A percentile compares a stretch with the other conserved stretches of the same genome.
phyloP scores from a whole-genome alignment of 1,284 basidiomycete species.

The Limonomyces culmigenus region DNA sequence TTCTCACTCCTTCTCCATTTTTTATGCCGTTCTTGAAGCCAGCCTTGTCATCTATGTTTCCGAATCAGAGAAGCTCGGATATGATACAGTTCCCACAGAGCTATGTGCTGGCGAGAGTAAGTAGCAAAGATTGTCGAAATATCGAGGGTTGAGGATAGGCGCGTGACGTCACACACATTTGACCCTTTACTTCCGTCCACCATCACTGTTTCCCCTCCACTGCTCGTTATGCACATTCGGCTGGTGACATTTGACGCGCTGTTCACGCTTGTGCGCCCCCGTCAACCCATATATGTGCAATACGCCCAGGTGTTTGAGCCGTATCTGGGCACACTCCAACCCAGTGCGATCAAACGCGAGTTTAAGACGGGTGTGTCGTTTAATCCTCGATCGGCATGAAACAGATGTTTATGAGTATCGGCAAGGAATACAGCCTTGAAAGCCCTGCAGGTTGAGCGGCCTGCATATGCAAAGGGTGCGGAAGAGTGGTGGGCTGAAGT shows the following conservation, averaged over 20 bases:
- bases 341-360: conserved; percentile 29
- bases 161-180: no score
- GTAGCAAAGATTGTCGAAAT: no score
- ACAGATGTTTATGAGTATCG: conserved; percentile 1
- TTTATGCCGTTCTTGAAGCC: no score
- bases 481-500: conserved; percentile 59
- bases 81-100: no score
- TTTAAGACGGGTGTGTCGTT: conserved; percentile 44
- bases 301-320: conserved; percentile 51
- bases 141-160: no score
- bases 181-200: no score
- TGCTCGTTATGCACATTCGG: conserved; percentile 16
- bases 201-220: no score
- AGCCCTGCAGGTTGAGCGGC: conserved; percentile 37
- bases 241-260: conserved; percentile 60
- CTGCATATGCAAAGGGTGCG: conserved; percentile 32
- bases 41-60: no score
- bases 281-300: conserved; percentile 47
- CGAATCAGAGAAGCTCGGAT: no score
- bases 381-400: background rate
- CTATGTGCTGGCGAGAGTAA: no score
- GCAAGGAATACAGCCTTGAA: conserved; percentile 56
- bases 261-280: conserved; percentile 48
- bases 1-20: no score
- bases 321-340: conserved; percentile 39